Evolutionary conservation across 164 flowering plant genomes (phyloP), one percentile per base, ranked within the genome.

Genomic region (Magnolia changhungtana): DNA sequence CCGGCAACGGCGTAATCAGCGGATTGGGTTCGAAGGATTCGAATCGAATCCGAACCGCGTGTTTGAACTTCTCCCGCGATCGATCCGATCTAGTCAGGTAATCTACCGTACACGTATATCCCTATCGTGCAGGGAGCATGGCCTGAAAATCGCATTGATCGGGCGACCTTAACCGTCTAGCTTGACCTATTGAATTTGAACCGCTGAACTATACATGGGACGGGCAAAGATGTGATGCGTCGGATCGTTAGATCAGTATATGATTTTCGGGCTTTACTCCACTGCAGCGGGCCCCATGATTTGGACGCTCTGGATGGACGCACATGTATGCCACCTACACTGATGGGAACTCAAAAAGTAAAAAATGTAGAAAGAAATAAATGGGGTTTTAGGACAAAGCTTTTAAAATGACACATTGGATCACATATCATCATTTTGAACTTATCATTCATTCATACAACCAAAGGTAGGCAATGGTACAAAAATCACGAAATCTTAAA

Each of bases 41-140:
- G 2, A 92, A 92, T 67, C 64, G 58, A 50, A 87, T 92, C 16
- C 87, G 98, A 29, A 92, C 94, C 0, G 96, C 93, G 10, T 90
- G 92, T 79, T 87, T 94, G 69, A 91, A 90, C 75, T 92, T 91
- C 65, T 90, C 88, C 6, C 82, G 97, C 50, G 90, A 90, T 61
- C 80, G 85, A 16, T 84, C 75, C 72, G 87, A 87, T 65, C 80
- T 91, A 72, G 83, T 92, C 21, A 89, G 95, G 97, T 91, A 73
- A 75, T 11, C 31, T 37, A 3, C 45, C 45, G 45, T 2, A 37
- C 45, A 37, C 45, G 45, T 37, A 0, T 37, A 7, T 37, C 50
- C 21, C 19, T 51, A 23, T 37, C 31, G 50, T 29, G 18, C 0
- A 24, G 71, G 14, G 7, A 37, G 45, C 45, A 37, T 37, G 45